A percentile compares a stretch with the other conserved stretches of the same genome.
Conservation (phyloP, 495 filamentous ascomycete genomes). For the Penicillium angulare region DNA sequence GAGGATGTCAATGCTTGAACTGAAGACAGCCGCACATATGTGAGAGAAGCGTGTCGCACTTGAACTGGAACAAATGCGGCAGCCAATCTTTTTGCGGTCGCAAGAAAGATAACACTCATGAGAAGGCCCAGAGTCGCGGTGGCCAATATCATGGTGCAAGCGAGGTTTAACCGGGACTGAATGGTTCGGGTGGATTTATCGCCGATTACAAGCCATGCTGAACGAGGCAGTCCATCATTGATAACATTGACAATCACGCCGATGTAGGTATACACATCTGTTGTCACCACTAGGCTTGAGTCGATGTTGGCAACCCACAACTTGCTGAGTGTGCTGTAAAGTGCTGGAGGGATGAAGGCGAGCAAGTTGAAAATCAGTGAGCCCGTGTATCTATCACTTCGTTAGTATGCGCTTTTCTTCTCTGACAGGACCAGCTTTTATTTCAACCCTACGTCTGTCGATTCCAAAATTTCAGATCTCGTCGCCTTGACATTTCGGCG, state of each 20-base stretch:
- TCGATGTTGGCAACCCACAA: constrained; percentile 74
- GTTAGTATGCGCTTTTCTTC: too few relatives aligned
- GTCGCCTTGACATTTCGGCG: too few relatives aligned
- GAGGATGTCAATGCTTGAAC: constrained; percentile 61
- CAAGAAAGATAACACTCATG: constrained; percentile 62
- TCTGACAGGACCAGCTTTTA: background rate
- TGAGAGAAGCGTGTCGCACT: constrained; percentile 53
- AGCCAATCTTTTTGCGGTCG: constrained; percentile 52
- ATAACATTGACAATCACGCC: constrained; percentile 63
- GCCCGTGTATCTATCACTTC: constrained; percentile 45
- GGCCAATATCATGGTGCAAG: constrained; percentile 62
- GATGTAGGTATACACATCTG: constrained; percentile 65
- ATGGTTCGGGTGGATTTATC: constrained; percentile 57
- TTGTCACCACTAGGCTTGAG: constrained; percentile 62
- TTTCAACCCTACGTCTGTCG: too few relatives aligned
- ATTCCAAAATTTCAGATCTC: too few relatives aligned
- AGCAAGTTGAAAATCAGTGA: constrained; percentile 62
- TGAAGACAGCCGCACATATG: constrained; percentile 65
- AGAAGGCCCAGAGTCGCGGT: constrained; percentile 56
- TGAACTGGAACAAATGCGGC: constrained; percentile 61
- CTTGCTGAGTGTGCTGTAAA: constrained; percentile 70
- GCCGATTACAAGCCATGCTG: constrained; percentile 68
- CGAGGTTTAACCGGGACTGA: constrained; percentile 53
- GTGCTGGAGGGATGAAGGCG: constrained; percentile 64
- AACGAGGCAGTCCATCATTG: constrained; percentile 71